Evolutionary conservation across 768 basidiomycete species (phyloP).

Genomic region (Botryobasidium botryosum): DNA sequence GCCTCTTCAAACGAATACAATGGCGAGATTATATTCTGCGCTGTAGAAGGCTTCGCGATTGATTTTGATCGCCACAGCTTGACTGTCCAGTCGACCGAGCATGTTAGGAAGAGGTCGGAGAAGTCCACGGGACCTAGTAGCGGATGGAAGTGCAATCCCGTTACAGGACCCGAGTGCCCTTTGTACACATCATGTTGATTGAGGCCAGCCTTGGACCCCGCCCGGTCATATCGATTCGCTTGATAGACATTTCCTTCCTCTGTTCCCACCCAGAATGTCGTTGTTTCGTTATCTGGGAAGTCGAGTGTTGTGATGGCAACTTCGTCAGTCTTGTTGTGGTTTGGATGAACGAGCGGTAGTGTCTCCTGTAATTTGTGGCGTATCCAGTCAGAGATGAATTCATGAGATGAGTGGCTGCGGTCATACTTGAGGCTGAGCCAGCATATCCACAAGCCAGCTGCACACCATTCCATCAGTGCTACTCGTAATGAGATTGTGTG

Average conservation of each 20-base stretch:
- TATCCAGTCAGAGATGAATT: neutral
- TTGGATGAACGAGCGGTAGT: conserved; percentile 70
- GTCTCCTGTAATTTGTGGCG: conserved; percentile 56
- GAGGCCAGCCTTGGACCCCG: conserved; percentile 89
- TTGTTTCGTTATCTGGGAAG: conserved; percentile 92
- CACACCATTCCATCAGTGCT: conserved; percentile 96
- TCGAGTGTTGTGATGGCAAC: conserved; percentile 87
- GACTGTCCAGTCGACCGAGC: conserved; percentile 95
- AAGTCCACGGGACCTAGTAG: conserved; percentile 83
- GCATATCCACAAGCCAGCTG: conserved; percentile 97
- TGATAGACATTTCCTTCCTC: conserved; percentile 97
- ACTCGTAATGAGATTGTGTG: conserved; percentile 90
- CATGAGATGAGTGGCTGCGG: neutral
- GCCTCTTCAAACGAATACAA: conserved; percentile 94
- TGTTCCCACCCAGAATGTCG: conserved; percentile 94
- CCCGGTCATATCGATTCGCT: conserved; percentile 92
- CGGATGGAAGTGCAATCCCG: conserved; percentile 91
- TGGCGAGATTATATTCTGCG: conserved; percentile 40
- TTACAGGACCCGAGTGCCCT: conserved; percentile 85
- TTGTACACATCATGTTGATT: conserved; percentile 87
- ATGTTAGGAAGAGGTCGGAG: conserved; percentile 83
- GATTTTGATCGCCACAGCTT: conserved; percentile 87
- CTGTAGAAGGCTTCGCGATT: conserved; percentile 53
- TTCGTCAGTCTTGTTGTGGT: conserved; percentile 93
- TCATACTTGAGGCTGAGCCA: conserved; percentile 84